Conservation (phyloP, 2,329 filamentous ascomycete species). For the Pseudocercospora fuligena region DNA sequence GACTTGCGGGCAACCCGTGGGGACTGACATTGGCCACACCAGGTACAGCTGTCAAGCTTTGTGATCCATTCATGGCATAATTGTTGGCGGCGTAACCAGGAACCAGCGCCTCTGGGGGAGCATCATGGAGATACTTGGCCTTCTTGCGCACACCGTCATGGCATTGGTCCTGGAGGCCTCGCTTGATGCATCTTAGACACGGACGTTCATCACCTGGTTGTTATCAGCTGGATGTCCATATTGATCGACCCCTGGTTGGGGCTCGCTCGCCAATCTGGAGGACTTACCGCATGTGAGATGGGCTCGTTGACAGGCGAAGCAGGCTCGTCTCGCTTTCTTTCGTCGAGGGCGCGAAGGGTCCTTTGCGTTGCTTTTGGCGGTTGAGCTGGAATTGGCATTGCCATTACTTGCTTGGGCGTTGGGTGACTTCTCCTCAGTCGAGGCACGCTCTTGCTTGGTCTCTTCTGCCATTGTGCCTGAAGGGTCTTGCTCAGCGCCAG, state of each 20-base stretch:
- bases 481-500: conserved; percentile 48
- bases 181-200: conserved; percentile 91
- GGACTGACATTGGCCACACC: conserved; percentile 22
- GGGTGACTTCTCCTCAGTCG: conserved; percentile 44
- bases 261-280: conserved; percentile 10
- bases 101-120: conserved; percentile 83
- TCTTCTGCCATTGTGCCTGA: conserved; percentile 51
- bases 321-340: conserved; percentile 95
- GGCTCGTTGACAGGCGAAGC: conserved; percentile 94
- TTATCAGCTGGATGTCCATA: conserved; percentile 19
- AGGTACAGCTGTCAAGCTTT: conserved; percentile 29
- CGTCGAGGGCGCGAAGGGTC: conserved; percentile 86
- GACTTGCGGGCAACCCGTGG: conserved; percentile 31
- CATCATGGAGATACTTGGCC: conserved; percentile 98
- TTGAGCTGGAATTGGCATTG: conserved; percentile 38
- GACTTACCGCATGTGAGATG: conserved; percentile 97
- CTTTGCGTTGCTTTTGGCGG: conserved; percentile 64
- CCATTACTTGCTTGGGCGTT: conserved; percentile 19
- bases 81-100: conserved; percentile 77
- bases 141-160: conserved; percentile 98
- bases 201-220: conserved; percentile 86
- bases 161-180: conserved; percentile 86
- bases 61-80: conserved; percentile 52
- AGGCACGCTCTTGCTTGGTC: conserved; percentile 42
- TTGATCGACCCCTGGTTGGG: conserved; percentile 17